Evolutionary conservation across 2,329 filamentous ascomycete species (phyloP).

Genomic region (Stemphylium vesicarium): DNA sequence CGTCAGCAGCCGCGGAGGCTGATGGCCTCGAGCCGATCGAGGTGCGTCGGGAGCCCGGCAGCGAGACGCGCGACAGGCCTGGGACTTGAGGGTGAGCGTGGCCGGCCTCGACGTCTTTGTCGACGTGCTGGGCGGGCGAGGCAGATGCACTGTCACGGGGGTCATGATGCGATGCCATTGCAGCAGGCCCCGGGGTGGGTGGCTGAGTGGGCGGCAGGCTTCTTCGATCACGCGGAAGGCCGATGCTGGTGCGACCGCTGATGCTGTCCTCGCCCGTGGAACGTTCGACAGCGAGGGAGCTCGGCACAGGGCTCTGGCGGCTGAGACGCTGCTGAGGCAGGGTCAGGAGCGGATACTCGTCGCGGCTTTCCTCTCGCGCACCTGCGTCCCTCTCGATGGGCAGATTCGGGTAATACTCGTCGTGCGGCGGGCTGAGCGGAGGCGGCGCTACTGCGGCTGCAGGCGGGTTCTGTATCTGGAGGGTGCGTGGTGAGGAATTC

Average conservation of each 20-base stretch:
- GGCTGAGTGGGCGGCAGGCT: conserved; percentile 29
- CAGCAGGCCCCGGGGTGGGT: conserved; percentile 29
- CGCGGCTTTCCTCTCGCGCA: conserved; percentile 47
- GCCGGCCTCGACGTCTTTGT: conserved; percentile 38
- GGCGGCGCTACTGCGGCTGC: neutral
- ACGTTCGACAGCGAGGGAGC: conserved; percentile 47
- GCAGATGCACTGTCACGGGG: conserved; percentile 18
- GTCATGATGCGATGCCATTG: conserved; percentile 32
- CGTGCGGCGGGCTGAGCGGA: neutral
- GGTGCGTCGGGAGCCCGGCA: conserved; percentile 37
- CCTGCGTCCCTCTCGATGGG: conserved; percentile 43
- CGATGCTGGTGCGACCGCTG: conserved; percentile 57
- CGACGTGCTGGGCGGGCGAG: conserved; percentile 14
- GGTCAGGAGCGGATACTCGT: conserved; percentile 63
- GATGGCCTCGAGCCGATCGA: conserved; percentile 35
- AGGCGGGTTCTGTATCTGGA: conserved; percentile 43
- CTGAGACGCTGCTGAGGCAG: conserved; percentile 64
- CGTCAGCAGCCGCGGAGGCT: conserved; percentile 43
- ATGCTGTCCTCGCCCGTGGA: conserved; percentile 51
- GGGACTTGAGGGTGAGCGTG: conserved; percentile 8
- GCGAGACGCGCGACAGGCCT: conserved; percentile 26
- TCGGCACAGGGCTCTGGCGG: conserved; percentile 52
- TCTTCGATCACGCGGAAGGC: conserved; percentile 52
- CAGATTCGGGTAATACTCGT: conserved; percentile 50
- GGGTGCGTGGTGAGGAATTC: conserved; percentile 63